A percentile compares a stretch with the other conserved stretches of the same genome.
These are phyloP conservation scores for Dictyophora rubrovolvata DNA, from an alignment of 768 basidiomycete genomes.

Conservation along the genomic window DNA sequence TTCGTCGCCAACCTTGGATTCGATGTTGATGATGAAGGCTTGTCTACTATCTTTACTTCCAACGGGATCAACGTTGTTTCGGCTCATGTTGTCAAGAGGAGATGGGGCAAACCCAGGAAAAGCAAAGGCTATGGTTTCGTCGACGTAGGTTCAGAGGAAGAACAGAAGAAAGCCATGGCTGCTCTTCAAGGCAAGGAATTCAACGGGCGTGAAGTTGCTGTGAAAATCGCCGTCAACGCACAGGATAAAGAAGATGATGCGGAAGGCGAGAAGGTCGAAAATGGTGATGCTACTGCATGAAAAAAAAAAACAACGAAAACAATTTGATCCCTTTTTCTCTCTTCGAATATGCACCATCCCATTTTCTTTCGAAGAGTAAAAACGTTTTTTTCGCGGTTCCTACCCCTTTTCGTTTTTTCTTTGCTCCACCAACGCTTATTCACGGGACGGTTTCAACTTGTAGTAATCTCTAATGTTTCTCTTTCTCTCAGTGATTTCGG, in stretches of 20 bases:
- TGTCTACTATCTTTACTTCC: slow-evolving; percentile 75
- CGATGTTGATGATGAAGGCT: slow-evolving; percentile 76
- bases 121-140: slow-evolving; percentile 99
- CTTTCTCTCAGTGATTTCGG: background rate
- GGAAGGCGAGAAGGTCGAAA: slow-evolving; percentile 23
- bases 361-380: background rate
- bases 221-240: slow-evolving; percentile 92
- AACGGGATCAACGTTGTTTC: slow-evolving; percentile 73
- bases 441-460: background rate
- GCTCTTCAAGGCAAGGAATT: slow-evolving; percentile 82
- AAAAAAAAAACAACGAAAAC: slow-evolving; percentile 4
- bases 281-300: slow-evolving; percentile 9
- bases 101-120: slow-evolving; percentile 73
- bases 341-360: background rate
- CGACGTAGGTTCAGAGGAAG: slow-evolving; percentile 79
- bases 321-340: background rate
- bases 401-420: background rate
- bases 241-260: slow-evolving; percentile 46
- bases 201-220: slow-evolving; percentile 74
- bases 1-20: slow-evolving; percentile 99
- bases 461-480: background rate
- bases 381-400: background rate
- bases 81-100: slow-evolving; percentile 82
- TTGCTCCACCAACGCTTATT: background rate
- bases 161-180: slow-evolving; percentile 87